Base-by-base conservation (phyloP, 2,329 filamentous ascomycete species). In the Graphium sp. region DNA sequence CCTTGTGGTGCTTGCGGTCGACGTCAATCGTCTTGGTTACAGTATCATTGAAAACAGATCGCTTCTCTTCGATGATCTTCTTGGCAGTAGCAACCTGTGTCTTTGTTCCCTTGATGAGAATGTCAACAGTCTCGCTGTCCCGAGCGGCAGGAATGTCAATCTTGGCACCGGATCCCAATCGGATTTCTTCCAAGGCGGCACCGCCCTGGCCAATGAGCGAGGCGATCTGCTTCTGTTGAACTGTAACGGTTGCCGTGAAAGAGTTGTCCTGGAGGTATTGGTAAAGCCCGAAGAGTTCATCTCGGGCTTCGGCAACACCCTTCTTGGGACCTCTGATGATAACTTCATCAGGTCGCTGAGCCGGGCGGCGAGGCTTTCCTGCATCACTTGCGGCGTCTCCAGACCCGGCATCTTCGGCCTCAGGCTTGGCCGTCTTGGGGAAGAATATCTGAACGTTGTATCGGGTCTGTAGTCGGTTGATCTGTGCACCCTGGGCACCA, bases 371-470 rank as follows among this genome's bases (percentile, higher is more conserved):
- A 26, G 63, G 60, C 47, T 72, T 73, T 35, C 68, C 71, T 33
- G 60, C 58, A 34, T 87, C 78, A 37, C 74, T 78, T 17, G 64
- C 62, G 21, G 66, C 74, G 40, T 87, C 84, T 10, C 62, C 66
- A 36, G 67, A 66, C 10, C 73, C 69, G 33, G 74, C 66, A 32
- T 91, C 83, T 34, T 89, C 80, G 34, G 67, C 62, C 29, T 50
- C 55, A 22, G 64, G 59, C 47, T 84, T 81, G 22, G 58, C 57
- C 6, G 62, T 62, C 30, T 65, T 65, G 8, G 89, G 89, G 62
- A 98, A 98, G 56, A 94, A 87, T 42, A 98, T 89, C 37, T 85
- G 74, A 23, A 98, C 89, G 46, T 79, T 77, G 62, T 98, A 94
- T 26, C 85, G 78, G 32, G 76, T 82, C 54, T 98, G 85, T 15